Percentiles rank a stretch among this genome's conserved stretches.
These are phyloP conservation scores for Phytopythium chamaehyphon DNA, from an alignment of 352 stramenopile species.

Conservation along the genomic window DNA sequence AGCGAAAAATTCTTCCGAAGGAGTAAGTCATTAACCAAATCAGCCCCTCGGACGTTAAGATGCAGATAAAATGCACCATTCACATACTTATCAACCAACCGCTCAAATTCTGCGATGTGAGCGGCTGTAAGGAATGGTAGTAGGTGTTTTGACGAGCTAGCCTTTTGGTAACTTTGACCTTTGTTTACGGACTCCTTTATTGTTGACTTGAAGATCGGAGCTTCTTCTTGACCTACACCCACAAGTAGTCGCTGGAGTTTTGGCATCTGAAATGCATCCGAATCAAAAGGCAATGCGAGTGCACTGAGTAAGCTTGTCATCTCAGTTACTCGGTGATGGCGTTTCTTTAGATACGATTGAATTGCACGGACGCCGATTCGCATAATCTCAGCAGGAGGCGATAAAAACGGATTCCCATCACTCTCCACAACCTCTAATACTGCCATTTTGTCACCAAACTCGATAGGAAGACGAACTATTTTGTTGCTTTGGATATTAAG, in stretches of 20 bases:
- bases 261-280: constrained; percentile 35
- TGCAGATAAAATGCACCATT: constrained; percentile 69
- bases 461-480: constrained; percentile 47
- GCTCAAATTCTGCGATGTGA: constrained; percentile 49
- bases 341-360: constrained; percentile 53
- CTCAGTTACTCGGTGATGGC: constrained; percentile 50
- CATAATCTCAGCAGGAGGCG: constrained; percentile 62
- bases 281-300: constrained; percentile 29
- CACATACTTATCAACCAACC: constrained; percentile 51
- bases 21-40: constrained; percentile 52
- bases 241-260: constrained; percentile 30
- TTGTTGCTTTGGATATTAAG: constrained; percentile 75
- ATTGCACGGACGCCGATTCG: constrained; percentile 44
- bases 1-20: constrained; percentile 46
- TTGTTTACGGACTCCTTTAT: background rate
- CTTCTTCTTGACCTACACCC: background rate
- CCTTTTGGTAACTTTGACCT: background rate
- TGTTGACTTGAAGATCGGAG: background rate
- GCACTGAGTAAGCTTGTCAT: constrained; percentile 34
- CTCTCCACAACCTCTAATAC: constrained; percentile 44
- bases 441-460: constrained; percentile 43
- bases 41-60: constrained; percentile 36
- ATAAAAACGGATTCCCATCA: constrained; percentile 73
- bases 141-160: constrained; percentile 1
- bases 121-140: constrained; percentile 47